Conservation (phyloP, 2,329 filamentous ascomycete genomes). For the Aschersonia sp. region DNA sequence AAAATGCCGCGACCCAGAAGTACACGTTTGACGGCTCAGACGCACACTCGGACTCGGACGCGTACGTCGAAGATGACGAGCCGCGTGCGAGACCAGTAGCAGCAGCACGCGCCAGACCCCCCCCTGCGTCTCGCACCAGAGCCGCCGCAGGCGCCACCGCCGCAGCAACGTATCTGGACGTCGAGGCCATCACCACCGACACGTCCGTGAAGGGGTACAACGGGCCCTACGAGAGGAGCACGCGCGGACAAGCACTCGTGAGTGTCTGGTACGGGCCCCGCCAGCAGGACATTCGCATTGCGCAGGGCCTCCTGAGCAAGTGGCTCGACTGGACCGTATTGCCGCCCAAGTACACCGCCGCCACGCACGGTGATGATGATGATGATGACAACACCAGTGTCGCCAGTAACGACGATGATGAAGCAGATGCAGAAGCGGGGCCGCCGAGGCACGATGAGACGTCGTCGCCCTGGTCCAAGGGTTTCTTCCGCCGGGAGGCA, state of each 20-base stretch:
- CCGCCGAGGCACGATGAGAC: too few species aligned
- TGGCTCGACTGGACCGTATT: slow-evolving; percentile 26
- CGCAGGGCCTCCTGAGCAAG: slow-evolving; percentile 23
- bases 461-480: slow-evolving; percentile 20
- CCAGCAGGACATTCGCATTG: slow-evolving; percentile 16
- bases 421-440: too few species aligned
- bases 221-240: slow-evolving; percentile 19
- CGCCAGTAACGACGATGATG: too few species aligned
- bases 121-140: not conserved
- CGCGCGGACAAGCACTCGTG: slow-evolving; percentile 18
- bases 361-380: slow-evolving; percentile 10
- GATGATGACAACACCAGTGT: too few species aligned
- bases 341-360: slow-evolving; percentile 14
- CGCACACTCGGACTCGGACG: not conserved
- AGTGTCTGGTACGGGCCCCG: slow-evolving; percentile 28
- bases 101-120: too few species aligned
- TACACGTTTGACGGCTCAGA: not conserved
- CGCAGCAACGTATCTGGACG: slow-evolving; percentile 12
- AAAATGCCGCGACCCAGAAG: not conserved
- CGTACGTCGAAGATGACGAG: too few species aligned
- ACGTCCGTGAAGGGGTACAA: slow-evolving; percentile 18
- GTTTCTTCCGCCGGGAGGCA: too few species aligned
- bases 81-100: too few species aligned
- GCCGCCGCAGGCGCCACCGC: not conserved
- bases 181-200: slow-evolving; percentile 19